phyloP scores from a whole-genome alignment of 208 protist species.

The Leishmania amazonensis region DNA sequence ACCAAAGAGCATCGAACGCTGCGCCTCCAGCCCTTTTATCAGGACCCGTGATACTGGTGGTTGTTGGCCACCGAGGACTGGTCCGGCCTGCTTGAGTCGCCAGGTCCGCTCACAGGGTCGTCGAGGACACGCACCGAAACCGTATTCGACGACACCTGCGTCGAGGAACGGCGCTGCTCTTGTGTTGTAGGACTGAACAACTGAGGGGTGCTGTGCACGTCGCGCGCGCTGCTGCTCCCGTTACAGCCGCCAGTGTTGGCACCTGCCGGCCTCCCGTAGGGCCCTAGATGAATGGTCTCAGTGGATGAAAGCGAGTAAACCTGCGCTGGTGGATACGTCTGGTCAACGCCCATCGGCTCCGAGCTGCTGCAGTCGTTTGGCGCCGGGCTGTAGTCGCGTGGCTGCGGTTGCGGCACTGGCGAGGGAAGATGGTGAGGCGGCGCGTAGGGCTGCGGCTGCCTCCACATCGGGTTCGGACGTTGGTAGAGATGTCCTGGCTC shows the following conservation, averaged over 20 bases:
- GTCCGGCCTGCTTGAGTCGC: background rate
- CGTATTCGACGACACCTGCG: background rate
- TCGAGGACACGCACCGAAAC: conserved; percentile 26
- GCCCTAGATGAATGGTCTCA: conserved; percentile 15
- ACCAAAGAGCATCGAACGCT: background rate
- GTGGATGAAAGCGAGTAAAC: conserved; percentile 5
- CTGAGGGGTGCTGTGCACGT: conserved; percentile 4
- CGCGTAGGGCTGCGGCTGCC: background rate
- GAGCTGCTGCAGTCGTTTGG: background rate
- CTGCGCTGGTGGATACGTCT: background rate
- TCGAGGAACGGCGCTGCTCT: background rate
- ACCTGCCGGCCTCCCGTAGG: background rate
- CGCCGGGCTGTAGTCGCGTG: background rate
- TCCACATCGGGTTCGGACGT: background rate
- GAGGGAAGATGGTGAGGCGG: background rate
- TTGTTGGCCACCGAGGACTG: background rate
- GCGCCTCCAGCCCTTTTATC: background rate
- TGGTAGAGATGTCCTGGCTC: conserved; percentile 13
- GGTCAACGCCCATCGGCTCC: background rate
- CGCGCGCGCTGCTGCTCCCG: background rate
- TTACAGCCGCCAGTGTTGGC: background rate
- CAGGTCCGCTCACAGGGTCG: background rate
- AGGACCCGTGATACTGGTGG: background rate
- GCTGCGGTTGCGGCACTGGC: background rate
- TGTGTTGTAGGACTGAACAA: conserved; percentile 5